Conservation (phyloP, 352 stramenopile genomes). For the Globisporangium polare region DNA sequence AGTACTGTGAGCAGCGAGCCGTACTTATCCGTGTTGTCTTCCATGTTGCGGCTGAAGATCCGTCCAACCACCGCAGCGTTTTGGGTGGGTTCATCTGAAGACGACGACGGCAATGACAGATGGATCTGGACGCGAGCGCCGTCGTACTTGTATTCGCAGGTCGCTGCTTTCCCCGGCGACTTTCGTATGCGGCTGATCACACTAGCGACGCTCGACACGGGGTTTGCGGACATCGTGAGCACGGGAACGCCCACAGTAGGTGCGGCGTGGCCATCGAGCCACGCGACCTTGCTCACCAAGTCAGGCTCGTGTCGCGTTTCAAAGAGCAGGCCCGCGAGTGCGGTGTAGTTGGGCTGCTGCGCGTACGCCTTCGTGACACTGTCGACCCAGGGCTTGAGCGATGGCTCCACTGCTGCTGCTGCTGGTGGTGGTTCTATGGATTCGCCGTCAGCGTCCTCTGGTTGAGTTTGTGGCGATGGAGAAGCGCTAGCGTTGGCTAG, state of each 20-base stretch:
- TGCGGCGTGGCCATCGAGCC: slow-evolving; percentile 28
- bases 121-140: slow-evolving; percentile 77
- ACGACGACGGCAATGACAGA: slow-evolving; percentile 19
- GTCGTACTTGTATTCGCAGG: slow-evolving; percentile 86
- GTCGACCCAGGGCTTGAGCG: slow-evolving; percentile 46
- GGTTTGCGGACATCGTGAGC: slow-evolving; percentile 79
- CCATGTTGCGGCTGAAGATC: slow-evolving; percentile 85
- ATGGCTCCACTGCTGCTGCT: not conserved
- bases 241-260: slow-evolving; percentile 56
- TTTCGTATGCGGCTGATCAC: slow-evolving; percentile 49
- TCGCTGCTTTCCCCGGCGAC: slow-evolving; percentile 27
- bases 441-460: not conserved
- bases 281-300: slow-evolving; percentile 21
- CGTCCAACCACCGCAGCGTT: slow-evolving; percentile 14
- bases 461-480: not conserved
- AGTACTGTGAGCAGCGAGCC: slow-evolving; percentile 48
- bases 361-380: slow-evolving; percentile 66
- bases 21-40: slow-evolving; percentile 71
- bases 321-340: slow-evolving; percentile 42
- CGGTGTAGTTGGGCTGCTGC: slow-evolving; percentile 61
- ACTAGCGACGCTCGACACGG: slow-evolving; percentile 49
- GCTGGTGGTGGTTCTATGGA: not conserved
- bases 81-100: not conserved
- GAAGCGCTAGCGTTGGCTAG: slow-evolving; percentile 41
- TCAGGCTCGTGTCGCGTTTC: slow-evolving; percentile 21